Percentiles rank a stretch among this genome's conserved stretches.
These are phyloP conservation scores for Conringia planisiliqua DNA, from an alignment of 345 rosid species.

Conservation along the genomic window DNA sequence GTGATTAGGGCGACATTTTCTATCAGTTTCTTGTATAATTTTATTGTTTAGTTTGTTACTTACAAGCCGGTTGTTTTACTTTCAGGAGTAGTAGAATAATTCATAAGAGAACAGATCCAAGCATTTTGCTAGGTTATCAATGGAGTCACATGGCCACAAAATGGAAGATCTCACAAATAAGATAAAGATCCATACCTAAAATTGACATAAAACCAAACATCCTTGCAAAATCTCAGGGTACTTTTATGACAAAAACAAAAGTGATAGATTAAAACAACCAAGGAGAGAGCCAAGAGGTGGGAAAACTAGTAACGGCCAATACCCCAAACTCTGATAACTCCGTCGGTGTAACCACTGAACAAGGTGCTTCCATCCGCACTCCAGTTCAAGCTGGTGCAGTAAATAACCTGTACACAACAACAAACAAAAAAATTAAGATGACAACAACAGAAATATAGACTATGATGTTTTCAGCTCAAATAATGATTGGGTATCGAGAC, in stretches of 20 bases:
- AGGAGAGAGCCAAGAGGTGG: neutral
- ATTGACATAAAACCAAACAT: constrained; percentile 22
- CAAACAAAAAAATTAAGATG: neutral
- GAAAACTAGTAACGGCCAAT: constrained; percentile 61
- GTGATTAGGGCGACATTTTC: too few species aligned
- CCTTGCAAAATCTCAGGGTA: constrained; percentile 25
- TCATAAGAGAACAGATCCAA: neutral
- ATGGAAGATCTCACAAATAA: neutral
- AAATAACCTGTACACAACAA: constrained; percentile 53
- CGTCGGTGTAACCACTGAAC: constrained; percentile 95
- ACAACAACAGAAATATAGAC: neutral
- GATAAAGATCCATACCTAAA: constrained; percentile 17
- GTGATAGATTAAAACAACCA: constrained; percentile 12
- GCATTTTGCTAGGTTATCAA: neutral
- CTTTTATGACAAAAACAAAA: constrained; percentile 19
- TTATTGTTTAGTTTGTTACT: neutral
- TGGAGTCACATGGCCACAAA: neutral
- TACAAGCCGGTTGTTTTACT: neutral
- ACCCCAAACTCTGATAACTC: constrained; percentile 97
- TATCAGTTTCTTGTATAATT: neutral
- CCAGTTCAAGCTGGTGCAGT: constrained; percentile 95
- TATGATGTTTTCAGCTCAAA: too few species aligned
- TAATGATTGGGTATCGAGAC: neutral
- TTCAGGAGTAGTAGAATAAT: neutral
- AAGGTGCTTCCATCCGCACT: constrained; percentile 88